Base-by-base conservation (phyloP, 148 eudicot species). In the Camellia granthamiana region DNA sequence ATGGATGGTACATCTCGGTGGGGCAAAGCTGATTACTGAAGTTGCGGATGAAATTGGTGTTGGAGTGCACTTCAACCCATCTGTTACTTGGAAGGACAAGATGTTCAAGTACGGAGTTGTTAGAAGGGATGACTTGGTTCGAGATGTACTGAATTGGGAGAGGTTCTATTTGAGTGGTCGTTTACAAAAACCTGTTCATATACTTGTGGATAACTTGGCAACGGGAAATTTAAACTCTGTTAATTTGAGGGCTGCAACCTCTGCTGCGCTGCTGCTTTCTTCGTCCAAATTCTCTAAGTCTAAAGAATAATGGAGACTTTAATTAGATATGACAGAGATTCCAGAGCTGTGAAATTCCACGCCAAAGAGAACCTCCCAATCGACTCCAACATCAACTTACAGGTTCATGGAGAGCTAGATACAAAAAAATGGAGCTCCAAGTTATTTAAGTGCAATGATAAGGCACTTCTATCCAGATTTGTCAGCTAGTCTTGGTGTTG, bases 41-140 rank as follows among this genome's bases (percentile, higher is more conserved):
- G 88, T 91, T 82, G 94, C 98, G 21, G 89, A 93, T 76, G 66
- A 80, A 72, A 88, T 96, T 79, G 99, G 99, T 75, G 94, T 90
- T 5, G 97, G 97, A 42, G 97, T 97, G 68, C 97, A 94, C 88
- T 97, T 97, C 79, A 97, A 97, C 80, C 98, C 99, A 46, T 94
- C 85, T 88, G 93, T 97, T 23, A 83, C 87, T 51, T 91, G 88
- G 86, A 85, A 88, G 44, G 79, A 85, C 80, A 90, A 95, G 95
- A 89, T 86, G 76, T 84, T 83, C 83, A 97, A 97, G 87, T 97
- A 97, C 61, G 97, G 98, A 63, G 99, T 94, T 69, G 97, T 97
- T 69, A 90, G 94, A 79, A 87, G 81, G 93, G 89, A 88, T 84
- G 95, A 94, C 77, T 88, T 94, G 84, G 79, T 91, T 77, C 86